Base-by-base conservation (phyloP, 139 green algal species). In the Marvania coccoides region DNA sequence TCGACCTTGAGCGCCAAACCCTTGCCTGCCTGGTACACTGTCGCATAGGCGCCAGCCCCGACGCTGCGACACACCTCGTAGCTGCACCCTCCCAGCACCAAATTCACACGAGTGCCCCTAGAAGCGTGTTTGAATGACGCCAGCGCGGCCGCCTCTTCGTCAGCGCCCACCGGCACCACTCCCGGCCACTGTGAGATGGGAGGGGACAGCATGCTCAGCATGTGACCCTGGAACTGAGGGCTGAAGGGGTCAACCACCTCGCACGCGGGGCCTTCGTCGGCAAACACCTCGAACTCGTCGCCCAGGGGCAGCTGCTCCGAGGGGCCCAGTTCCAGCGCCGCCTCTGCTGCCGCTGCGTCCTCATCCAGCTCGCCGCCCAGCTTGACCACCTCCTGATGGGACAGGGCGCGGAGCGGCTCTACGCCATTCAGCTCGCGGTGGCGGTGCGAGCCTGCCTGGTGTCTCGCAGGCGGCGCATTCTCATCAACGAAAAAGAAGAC, bases 1-100 rank as follows among this genome's bases (percentile, higher is more conserved):
- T 81, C 65, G 2, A 67, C 6, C 54, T 81, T 81, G 7, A 81
- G 51, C 4, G 75, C 75, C 37, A 79, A 7, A 29, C 53, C 15
- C 6, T 13, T 51, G 5, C 35, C 26, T 28, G 54, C 70, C 19
- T 72, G 48, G 26, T 62, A 81, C 26, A 81, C 74, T 15, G 23
- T 29, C 7, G 74, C 74, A 46, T 71, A 81, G 4, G 74, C 55
- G 36, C 74, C 74, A 35, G 66, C 31, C n/a, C 74, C 74, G 26
- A 80, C 63, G 37, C 39, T 47, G n/a, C 56, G 34, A 38, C 31
- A 30, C 6, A 54, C 29, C 5, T 34, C 23, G 8, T 61, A 46
- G 69, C 57, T 73, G 51, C 48, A 73, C 10, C n/a, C 51, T 24
- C 3, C 38, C 37, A 15, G 72, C 6, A 3, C 29, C 37, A 10